These are phyloP conservation scores for Coelastrella sp. DNA, from an alignment of 139 green algal species.

Conservation along the genomic window DNA sequence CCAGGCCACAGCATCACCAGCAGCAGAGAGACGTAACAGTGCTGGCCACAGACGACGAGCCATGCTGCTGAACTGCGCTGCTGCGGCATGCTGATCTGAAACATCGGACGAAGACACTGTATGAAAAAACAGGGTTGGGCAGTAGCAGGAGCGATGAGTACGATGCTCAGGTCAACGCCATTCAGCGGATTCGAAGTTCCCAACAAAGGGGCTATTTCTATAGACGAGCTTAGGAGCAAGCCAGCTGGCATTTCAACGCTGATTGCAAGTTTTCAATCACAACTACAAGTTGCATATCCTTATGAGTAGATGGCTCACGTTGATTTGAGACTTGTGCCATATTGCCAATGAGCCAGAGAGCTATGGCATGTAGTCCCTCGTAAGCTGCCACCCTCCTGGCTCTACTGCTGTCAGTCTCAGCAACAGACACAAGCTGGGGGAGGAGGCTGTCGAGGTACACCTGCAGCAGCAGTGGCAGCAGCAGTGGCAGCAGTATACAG, in stretches of 20 bases:
- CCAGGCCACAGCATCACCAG: neutral
- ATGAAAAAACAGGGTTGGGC: neutral
- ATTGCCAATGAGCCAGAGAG: constrained; percentile 24
- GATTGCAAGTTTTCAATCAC: too few relatives aligned
- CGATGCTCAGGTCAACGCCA: too few relatives aligned
- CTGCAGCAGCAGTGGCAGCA: neutral
- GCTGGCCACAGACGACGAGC: constrained; percentile 18
- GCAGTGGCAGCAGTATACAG: neutral
- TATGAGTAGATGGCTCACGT: too few relatives aligned
- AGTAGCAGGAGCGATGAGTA: too few relatives aligned
- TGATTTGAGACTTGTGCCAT: neutral
- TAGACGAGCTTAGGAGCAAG: too few relatives aligned
- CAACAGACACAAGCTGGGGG: constrained; percentile 17
- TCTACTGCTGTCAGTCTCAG: constrained; percentile 15
- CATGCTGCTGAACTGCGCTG: neutral
- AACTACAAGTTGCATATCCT: too few relatives aligned
- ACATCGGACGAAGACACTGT: neutral
- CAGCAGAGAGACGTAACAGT: constrained; percentile 20
- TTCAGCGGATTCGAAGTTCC: too few relatives aligned
- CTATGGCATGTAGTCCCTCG: constrained; percentile 19
- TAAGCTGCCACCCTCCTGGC: constrained; percentile 1
- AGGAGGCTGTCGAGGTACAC: constrained; percentile 28
- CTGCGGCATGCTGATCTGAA: constrained; percentile 9
- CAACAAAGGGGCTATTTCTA: too few relatives aligned
- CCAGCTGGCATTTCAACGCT: too few relatives aligned